Base-by-base conservation (phyloP, 306 rosid genomes). In the Pueraria montana region DNA sequence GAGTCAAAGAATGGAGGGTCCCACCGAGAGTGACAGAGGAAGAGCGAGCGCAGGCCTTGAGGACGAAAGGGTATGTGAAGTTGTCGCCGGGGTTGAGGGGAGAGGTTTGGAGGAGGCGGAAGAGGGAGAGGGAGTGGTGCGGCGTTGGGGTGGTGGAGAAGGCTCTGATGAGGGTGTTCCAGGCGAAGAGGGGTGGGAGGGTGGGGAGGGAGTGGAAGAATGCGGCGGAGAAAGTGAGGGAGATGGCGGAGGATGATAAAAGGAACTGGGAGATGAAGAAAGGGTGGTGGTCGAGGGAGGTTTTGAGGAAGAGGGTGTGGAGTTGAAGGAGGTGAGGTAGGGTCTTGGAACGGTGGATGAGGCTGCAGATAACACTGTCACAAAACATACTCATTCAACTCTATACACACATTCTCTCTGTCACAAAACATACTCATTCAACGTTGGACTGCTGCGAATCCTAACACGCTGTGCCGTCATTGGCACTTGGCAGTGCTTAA, bases 1-100 rank as follows among this genome's bases (percentile, higher is more conserved):
- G 1, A 26, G 74, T 36, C 82, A 87, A 10, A 40, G 87, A 88
- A 74, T 91, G 95, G 26, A 89, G 36, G 2, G 65, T 34, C 62
- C 84, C 87, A 55, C 91, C 92, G 7, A 40, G 63, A 23, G 77
- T 23, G 17, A 82, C 4, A 55, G 79, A 56, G 23, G 79, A 81
- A 61, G 83, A 52, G 43, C 59, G 84, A 34, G 87, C 92, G 2
- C 91, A 88, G 1, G 92, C 92, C n/a, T 78, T 89, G 78, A 89
- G 76, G 52, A 82, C 78, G 36, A 82, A 88, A 59, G 96, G 93
- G 84, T 76, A 91, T 0, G 93, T 89, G 73, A 89, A 91, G 78
- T 85, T 82, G 67, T 91, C 82, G 32, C 32, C 32, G 0, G 89
- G 84, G 66, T 64, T 34, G 76, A 91, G 79, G 68, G 62, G 77